Evolutionary conservation across 1,284 basidiomycete genomes (phyloP).

Genomic region (Ceraceosorus bombacis): DNA sequence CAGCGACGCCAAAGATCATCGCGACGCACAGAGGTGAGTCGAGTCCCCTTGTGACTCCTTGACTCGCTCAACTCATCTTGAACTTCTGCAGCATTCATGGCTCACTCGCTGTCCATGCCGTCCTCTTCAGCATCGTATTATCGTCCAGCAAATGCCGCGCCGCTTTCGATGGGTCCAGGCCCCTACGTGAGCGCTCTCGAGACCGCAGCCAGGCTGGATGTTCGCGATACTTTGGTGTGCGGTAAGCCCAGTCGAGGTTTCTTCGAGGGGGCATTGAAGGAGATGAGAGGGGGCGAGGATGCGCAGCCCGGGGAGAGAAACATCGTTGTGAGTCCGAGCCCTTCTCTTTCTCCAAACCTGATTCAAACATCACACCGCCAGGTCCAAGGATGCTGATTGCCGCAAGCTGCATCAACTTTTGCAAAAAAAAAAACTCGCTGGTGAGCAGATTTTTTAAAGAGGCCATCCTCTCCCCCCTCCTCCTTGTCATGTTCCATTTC

Average conservation of each 20-base stretch:
- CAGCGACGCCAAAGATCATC: constrained; percentile 51
- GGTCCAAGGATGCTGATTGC: too few relatives aligned
- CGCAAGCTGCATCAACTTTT: too few relatives aligned
- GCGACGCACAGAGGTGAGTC: constrained; percentile 54
- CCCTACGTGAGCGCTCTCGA: constrained; percentile 64
- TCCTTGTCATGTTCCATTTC: too few relatives aligned
- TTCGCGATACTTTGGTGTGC: constrained; percentile 52
- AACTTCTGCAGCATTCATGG: neutral
- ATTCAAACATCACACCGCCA: too few relatives aligned
- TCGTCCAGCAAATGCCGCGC: constrained; percentile 51
- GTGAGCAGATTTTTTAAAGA: too few relatives aligned
- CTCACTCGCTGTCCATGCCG: neutral
- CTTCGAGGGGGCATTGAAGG: constrained; percentile 57
- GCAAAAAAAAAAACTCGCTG: too few relatives aligned
- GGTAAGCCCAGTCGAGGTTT: constrained; percentile 62
- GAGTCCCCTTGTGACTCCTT: neutral
- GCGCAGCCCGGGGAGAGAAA: constrained; percentile 42
- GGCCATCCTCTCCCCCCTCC: too few relatives aligned
- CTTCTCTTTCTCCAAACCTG: too few relatives aligned
- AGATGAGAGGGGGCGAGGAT: constrained; percentile 56
- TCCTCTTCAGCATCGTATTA: constrained; percentile 52
- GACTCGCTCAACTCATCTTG: too few relatives aligned
- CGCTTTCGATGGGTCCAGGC: constrained; percentile 61
- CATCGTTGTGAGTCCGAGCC: constrained; percentile 4
- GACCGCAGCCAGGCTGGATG: constrained; percentile 53